Conservation (phyloP, 2,329 filamentous ascomycete species). For the Dothistroma septosporum region DNA sequence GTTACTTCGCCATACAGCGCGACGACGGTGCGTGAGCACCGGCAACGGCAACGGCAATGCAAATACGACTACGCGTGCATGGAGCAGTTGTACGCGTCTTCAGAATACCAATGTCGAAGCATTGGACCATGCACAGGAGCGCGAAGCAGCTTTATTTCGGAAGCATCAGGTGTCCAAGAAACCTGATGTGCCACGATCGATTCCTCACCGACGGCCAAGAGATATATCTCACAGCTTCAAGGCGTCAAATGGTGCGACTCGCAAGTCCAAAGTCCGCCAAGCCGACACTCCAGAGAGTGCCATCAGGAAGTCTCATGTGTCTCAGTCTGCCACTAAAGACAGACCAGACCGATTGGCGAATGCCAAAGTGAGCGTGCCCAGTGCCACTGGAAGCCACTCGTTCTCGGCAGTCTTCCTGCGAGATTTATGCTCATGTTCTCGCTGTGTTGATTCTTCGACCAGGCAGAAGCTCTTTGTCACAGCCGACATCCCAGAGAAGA, state of each 20-base stretch:
- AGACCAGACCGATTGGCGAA: background rate
- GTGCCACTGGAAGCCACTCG: constrained; percentile 1
- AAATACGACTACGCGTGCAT: background rate
- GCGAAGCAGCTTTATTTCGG: background rate
- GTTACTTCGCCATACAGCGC: background rate
- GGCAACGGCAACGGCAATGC: background rate
- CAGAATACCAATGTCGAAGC: background rate
- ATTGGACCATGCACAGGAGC: background rate
- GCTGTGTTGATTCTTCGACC: constrained; percentile 56
- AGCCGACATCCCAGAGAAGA: constrained; percentile 55
- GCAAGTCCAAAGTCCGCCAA: no score
- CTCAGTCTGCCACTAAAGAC: no score
- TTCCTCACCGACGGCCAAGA: no score
- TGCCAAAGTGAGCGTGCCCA: background rate
- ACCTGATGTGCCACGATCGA: no score
- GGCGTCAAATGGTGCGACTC: no score
- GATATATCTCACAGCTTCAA: no score
- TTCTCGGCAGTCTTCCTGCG: constrained; percentile 43
- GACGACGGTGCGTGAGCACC: background rate
- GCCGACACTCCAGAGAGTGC: no score
- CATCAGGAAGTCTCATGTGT: no score
- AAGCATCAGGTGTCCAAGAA: no score
- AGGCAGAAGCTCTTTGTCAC: constrained; percentile 63
- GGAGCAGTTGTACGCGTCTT: background rate
- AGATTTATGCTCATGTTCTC: constrained; percentile 56